A percentile compares a stretch with the other conserved stretches of the same genome.
Conservation (phyloP, 2,329 filamentous ascomycete species). For the Calycina herbarum region DNA sequence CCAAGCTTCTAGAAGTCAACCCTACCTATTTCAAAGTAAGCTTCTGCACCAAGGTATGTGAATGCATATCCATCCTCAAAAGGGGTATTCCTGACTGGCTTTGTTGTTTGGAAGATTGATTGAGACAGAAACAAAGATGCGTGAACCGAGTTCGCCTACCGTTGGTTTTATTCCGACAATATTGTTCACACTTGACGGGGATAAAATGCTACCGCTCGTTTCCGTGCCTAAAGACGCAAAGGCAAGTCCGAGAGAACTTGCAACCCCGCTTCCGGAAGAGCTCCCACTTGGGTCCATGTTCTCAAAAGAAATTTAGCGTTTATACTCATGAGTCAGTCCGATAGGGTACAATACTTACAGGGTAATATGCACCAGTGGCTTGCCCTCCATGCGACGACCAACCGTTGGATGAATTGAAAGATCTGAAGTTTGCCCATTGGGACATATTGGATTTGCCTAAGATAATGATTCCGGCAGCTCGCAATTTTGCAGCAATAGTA, state of each 20-base stretch:
- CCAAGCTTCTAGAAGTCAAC: constrained; percentile 59
- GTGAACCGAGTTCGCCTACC: constrained; percentile 25
- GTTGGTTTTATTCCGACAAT: constrained; percentile 69
- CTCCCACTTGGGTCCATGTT: constrained; percentile 62
- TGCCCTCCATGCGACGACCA: constrained; percentile 68
- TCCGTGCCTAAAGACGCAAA: constrained; percentile 61
- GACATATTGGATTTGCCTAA: constrained; percentile 48
- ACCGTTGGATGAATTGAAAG: constrained; percentile 56
- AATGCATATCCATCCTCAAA: not conserved
- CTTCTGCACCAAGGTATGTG: not conserved
- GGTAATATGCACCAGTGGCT: constrained; percentile 59
- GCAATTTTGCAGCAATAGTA: constrained; percentile 29
- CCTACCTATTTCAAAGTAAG: constrained; percentile 43
- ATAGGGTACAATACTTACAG: constrained; percentile 24
- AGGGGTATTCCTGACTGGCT: too few species aligned
- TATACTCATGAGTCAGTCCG: not conserved
- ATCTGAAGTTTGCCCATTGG: constrained; percentile 59
- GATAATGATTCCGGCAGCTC: constrained; percentile 29
- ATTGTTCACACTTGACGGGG: constrained; percentile 55
- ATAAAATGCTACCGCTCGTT: constrained; percentile 64
- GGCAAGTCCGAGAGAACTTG: constrained; percentile 58
- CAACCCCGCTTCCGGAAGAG: constrained; percentile 62
- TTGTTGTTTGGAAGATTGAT: not conserved
- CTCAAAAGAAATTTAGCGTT: not conserved
- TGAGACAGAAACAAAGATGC: not conserved